Evolutionary conservation across 1,139 yeast genomes (phyloP), one percentile per base, ranked within the genome.

Genomic region (Yamadazyma jaroonii): DNA sequence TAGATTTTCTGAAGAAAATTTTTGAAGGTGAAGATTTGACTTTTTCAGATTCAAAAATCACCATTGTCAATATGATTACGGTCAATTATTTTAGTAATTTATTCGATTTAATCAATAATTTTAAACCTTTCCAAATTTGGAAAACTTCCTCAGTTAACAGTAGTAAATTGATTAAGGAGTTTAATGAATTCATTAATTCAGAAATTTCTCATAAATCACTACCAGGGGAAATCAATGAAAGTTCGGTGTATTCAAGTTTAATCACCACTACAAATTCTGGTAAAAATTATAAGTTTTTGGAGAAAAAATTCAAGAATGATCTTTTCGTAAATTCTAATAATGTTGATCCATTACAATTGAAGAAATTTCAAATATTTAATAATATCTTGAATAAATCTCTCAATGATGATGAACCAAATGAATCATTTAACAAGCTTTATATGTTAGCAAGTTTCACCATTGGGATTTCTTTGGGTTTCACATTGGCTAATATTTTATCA

Each of bases 101-200:
- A 30, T 62, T 67, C 43, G 72, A 67, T 9, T 50, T 69, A 24
- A 64, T 68, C 29, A 59, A 59, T 43, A 44, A 42, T 24, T 45
- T 61, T 25, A 57, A 54, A 29, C 76, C 76, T 0, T 57, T 55
- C 39, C 74, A 67, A 43, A 61, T 65, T 26, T 67, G 74, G 72
- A 70, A 68, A 41, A 54, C 72, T 2, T 50, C 70, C 2, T 61
- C 71, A 3, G 48, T 66, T 35, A 56, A 49, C 28, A 61, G 59
- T 27, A 58, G 58, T 32, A 40, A 23, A 31, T 29, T 29, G 15
- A 9, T 29, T 7, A 20, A 20, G 4, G 23, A 29, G 3, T 29
- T 67, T 26, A 53, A 56, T 27, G 45, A 42, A 13, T 64, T 61
- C 41, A 49, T 67, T 20, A 61, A 59, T 22, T 40, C 45, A n/a